Evolutionary conservation across 768 basidiomycete species (phyloP), one percentile per base, ranked within the genome.

Genomic region (Heimioporus sp.): DNA sequence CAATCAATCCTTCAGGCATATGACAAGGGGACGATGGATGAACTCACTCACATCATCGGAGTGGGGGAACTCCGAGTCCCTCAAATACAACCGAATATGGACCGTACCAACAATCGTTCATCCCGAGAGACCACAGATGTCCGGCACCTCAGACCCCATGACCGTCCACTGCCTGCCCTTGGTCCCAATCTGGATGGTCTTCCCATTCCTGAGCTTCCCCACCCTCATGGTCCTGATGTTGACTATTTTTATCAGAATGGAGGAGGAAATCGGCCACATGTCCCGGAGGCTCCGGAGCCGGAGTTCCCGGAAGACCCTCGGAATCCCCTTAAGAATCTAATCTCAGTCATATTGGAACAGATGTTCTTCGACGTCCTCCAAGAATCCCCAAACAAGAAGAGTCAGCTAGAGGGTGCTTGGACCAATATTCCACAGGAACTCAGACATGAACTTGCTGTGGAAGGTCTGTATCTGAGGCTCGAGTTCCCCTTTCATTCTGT

Each of bases 401-500:
- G 21, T 10, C 36, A 12, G 5, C 3, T 5, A n/a, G 36, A 46
- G 2, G 35, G 46, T 28, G 9, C 46, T 9, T 46, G 46, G 46
- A 46, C 36, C 4, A 46, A 46, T 24, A 46, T 46, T 15, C 36
- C 35, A 2, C 5, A 15, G 24, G 10, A 15, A 10, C 16, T 35
- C 32, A 32, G 32, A 32, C 8, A 32, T 15, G 36, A 30, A 11
- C 46, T n/a, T 37, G 35, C 46, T 2, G 6, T 28, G 3, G 34
- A 50, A 37, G 49, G 19, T 10, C 41, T 49, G 2, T 49, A 49
- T 37, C 19, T 28, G 5, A 2, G 31, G 49, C 8, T 42, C 56
- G 4, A 61, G 60, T 19, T 30, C 51, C 37, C 37, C 3, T 38
- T 38, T 38, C n/a, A 38, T 15, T 15, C 37, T 5, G 37, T 38